Base-by-base conservation (phyloP, 306 rosid species). In the Vachellia collinsii region DNA sequence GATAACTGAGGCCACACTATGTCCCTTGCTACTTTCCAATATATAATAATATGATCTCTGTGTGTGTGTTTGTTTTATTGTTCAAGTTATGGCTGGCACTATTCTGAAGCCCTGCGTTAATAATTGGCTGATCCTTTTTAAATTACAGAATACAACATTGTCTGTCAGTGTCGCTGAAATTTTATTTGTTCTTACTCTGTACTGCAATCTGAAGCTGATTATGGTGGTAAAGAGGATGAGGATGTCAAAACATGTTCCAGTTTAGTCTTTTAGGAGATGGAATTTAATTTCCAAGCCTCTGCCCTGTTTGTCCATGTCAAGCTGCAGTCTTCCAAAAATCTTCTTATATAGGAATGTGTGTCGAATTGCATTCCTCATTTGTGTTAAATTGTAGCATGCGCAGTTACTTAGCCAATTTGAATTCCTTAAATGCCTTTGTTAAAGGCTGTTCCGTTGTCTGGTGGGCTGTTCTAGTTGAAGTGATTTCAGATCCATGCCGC, bases 361-460 rank as follows among this genome's bases (percentile, higher is more conserved):
- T 29, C 2, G 34, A 29, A 29, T 29, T 29, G 34, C 20, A 42
- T 7, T 79, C 69, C 9, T 39, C n/a, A 72, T 62, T 72, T 72
- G n/a, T 62, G 65, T 47, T 22, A 38, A 62, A 38, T 39, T 56
- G 70, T 38, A 19, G 3, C 81, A 25, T 79, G 42, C 20, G 62
- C 44, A 56, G 66, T 75, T 75, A 69, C 61, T 58, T 80, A 76
- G 67, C 42, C 68, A 42, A 43, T 56, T 70, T 67, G 72, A 29
- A 20, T 70, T 74, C 46, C 44, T 63, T 11, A 41, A 59, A 43
- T 70, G 72, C 58, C 65, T 64, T 23, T 65, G 54, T 74, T 39
- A 12, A 50, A 66, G 43, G 48, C 53, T 72, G 58, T 29, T 76
- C 54, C 72, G 5, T 63, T 80, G 48, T 64, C 72, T 42, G 67